Base-by-base conservation (phyloP, 2,329 filamentous ascomycete genomes). In the Fusarium algeriense region DNA sequence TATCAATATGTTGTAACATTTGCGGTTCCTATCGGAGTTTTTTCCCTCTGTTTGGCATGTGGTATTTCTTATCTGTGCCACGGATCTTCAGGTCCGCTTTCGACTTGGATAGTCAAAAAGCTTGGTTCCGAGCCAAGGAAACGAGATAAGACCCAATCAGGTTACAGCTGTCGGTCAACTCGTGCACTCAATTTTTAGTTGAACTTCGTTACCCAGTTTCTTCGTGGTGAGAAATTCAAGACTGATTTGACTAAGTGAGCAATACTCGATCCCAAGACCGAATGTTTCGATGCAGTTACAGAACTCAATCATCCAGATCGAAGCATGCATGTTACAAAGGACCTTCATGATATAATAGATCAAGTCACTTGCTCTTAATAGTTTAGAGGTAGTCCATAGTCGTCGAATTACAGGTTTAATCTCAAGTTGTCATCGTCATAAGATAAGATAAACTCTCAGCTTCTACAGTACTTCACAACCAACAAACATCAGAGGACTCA, bases 51-150 rank as follows among this genome's bases (percentile, higher is more conserved):
- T 53, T 60, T 49, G 26, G 44, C 34, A 32, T 50, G 19, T 64
- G 17, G 38, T 20, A 40, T 45, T 32, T 15, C 59, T 53, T 62
- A 46, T 41, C 28, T 56, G 60, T 70, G 55, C 64, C 52, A 58
- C 57, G 52, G 65, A 71, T 70, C 69, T 56, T 62, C 69, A 71
- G 69, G 69, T 37, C 60, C 64, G 66, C 40, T 57, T 35, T 43
- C 14, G n/a, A 62, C 38, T 67, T 70, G 67, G 62, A 65, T 69
- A 56, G 56, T 55, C 37, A 35, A 58, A 60, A 69, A 69, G 55
- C 55, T 68, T 58, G 45, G 50, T 56, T 34, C 50, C 38, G 12
- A 48, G 55, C 44, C 65, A 41, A 54, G 56, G 35, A 50, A 19
- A 26, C n/a, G 35, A 20, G 13, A 28, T 38, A 48, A 26, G 45